Evolutionary conservation across 768 basidiomycete genomes (phyloP), one percentile per base, ranked within the genome.

Genomic region (Amanita subjunquillea): DNA sequence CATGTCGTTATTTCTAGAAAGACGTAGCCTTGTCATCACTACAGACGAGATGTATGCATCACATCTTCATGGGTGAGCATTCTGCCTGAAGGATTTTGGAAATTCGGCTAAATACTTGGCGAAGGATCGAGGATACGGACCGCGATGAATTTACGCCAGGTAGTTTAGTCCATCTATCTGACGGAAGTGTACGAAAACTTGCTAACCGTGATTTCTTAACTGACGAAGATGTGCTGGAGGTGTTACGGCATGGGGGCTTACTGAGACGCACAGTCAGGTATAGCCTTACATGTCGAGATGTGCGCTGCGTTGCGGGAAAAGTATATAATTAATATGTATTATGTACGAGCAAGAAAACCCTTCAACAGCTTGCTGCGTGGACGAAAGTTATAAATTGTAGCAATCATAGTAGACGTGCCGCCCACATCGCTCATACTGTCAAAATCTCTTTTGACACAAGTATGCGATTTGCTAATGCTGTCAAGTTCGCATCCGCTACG

Each of bases 401-500:
- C 34, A 38, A 39, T 40, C 40, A 40, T 15, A 38, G n/a, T 29
- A 20, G 22, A 36, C 47, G 2, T 17, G 17, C 12, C 34, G 32
- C 22, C 47, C 23, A n/a, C 22, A 38, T 25, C 39, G n/a, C 37
- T 52, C 30, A 54, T 17, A 54, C 47, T 29, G 46, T 54, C 58
- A 79, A 65, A 47, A 87, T 71, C 59, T 82, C 75, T 60, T 79
- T 88, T 15, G 88, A 87, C 22, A 84, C 77, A 56, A 94, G 66
- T 59, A 99, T 89, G 61, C 91, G 76, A 60, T 85, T 85, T 2
- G 91, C 83, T 55, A 99, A 70, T 25, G 84, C 74, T n/a, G 82
- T 79, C 62, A 97, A 65, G 67, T 98, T 98, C 25, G 96, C 93
- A 61, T 96, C 92, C 2, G 91, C 95, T 44, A 98, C 74, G 46